A percentile compares a stretch with the other conserved stretches of the same genome.
These are phyloP conservation scores for Parasitella parasitica DNA, from an alignment of 371 early-diverging fungal genomes.

Conservation along the genomic window DNA sequence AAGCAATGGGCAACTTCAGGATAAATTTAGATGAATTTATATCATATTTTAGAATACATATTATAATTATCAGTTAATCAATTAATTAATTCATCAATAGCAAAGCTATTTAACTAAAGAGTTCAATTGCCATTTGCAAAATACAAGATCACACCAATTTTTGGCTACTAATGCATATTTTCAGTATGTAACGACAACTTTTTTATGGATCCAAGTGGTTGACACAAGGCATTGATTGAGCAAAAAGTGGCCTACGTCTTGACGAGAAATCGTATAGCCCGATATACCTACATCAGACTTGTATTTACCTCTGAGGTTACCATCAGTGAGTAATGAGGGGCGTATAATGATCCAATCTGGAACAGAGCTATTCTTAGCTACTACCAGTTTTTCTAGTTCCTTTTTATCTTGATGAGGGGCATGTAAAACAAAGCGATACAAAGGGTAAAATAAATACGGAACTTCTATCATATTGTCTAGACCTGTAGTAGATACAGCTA, in stretches of 20 bases:
- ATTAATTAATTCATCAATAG: too few relatives aligned
- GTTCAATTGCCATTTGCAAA: too few relatives aligned
- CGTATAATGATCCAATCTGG: constrained; percentile 36
- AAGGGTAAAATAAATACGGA: constrained; percentile 33
- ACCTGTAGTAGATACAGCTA: constrained; percentile 45
- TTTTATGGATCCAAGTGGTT: constrained; percentile 28
- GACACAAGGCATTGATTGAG: constrained; percentile 35
- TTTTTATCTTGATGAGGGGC: constrained; percentile 40
- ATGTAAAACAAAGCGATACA: constrained; percentile 29
- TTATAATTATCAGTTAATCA: too few relatives aligned
- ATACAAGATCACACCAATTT: too few relatives aligned
- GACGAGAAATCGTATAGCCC: constrained; percentile 41
- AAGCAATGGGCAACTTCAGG: constrained; percentile 28
- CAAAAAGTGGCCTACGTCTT: constrained; percentile 44
- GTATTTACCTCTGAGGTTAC: constrained; percentile 25
- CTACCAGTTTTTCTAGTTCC: constrained; percentile 28
- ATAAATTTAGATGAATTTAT: background rate
- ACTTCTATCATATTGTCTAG: constrained; percentile 33
- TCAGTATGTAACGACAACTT: constrained; percentile 37
- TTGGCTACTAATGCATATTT: background rate
- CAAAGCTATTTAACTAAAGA: too few relatives aligned
- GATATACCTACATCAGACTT: constrained; percentile 17
- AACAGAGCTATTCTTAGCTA: background rate
- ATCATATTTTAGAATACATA: background rate
- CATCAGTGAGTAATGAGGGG: constrained; percentile 39